These are phyloP conservation scores for Parsonsia alboflavescens DNA, from an alignment of 257 asterid genomes.

Conservation along the genomic window DNA sequence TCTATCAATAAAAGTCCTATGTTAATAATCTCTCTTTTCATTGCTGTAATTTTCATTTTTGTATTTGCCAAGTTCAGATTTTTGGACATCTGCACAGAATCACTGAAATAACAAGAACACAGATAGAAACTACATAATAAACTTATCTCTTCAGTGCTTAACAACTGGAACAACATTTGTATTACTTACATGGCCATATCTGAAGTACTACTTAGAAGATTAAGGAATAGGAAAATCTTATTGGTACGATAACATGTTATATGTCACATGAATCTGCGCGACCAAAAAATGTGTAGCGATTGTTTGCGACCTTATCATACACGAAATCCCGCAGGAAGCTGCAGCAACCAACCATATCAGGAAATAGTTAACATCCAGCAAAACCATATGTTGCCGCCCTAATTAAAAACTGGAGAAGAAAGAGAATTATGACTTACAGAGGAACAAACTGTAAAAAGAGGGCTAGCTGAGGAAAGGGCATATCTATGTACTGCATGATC, in stretches of 20 bases:
- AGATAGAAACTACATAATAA: neutral
- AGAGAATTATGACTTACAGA: slow-evolving; percentile 43
- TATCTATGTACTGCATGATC: slow-evolving; percentile 78
- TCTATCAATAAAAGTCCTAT: neutral
- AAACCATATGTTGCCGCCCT: neutral
- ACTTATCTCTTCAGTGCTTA: neutral
- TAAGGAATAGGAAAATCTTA: slow-evolving; percentile 16
- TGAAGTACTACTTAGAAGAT: slow-evolving; percentile 17
- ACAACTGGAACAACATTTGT: neutral
- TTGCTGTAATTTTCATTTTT: neutral
- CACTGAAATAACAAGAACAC: neutral
- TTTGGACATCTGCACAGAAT: neutral
- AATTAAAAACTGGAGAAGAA: slow-evolving; percentile 1
- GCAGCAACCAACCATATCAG: slow-evolving; percentile 29
- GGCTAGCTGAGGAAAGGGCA: slow-evolving; percentile 83
- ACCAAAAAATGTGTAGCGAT: slow-evolving; percentile 76
- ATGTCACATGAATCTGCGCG: slow-evolving; percentile 80
- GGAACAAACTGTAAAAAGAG: slow-evolving; percentile 65
- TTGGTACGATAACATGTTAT: slow-evolving; percentile 21
- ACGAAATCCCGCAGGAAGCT: slow-evolving; percentile 72
- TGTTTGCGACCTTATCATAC: slow-evolving; percentile 76
- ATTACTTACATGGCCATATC: neutral
- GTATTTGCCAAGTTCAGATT: neutral
- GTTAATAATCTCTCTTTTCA: neutral
- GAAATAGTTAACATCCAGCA: slow-evolving; percentile 16